These are phyloP conservation scores for Cercospora citrullina DNA, from an alignment of 2,329 filamentous ascomycete species.

Conservation along the genomic window DNA sequence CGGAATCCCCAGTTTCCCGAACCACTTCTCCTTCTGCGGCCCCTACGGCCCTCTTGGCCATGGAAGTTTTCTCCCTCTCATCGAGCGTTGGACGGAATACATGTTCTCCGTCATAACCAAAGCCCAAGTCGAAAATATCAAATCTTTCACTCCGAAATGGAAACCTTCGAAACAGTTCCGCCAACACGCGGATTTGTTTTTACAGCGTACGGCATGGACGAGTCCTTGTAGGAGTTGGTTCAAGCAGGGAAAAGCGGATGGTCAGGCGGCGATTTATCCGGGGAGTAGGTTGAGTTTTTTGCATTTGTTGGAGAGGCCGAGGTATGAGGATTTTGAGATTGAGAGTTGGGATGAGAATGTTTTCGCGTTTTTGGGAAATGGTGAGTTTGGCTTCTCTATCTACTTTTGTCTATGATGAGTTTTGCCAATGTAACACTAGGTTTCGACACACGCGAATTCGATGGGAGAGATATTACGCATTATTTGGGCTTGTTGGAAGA, in stretches of 20 bases:
- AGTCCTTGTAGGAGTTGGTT: constrained; percentile 41
- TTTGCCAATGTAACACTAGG: constrained; percentile 27
- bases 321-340: constrained; percentile 48
- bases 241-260: constrained; percentile 41
- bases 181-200: constrained; percentile 45
- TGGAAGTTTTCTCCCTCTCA: constrained; percentile 45
- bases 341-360: constrained; percentile 43
- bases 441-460: constrained; percentile 48
- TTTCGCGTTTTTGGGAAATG: constrained; percentile 47
- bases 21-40: constrained; percentile 48
- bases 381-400: not conserved
- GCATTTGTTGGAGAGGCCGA: constrained; percentile 39
- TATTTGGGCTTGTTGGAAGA: constrained; percentile 46
- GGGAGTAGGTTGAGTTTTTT: constrained; percentile 44
- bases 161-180: constrained; percentile 38
- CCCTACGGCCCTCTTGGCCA: constrained; percentile 46
- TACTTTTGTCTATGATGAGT: too few relatives aligned
- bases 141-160: constrained; percentile 41
- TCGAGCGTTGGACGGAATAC: constrained; percentile 45
- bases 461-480: constrained; percentile 51
- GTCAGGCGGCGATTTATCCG: constrained; percentile 44
- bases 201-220: constrained; percentile 43
- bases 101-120: constrained; percentile 45
- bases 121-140: constrained; percentile 46
- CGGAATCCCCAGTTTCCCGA: constrained; percentile 46